Percentiles rank a stretch among this genome's conserved stretches.
Conservation (phyloP, 2,329 filamentous ascomycete species). For the Cryphonectria naterciae region DNA sequence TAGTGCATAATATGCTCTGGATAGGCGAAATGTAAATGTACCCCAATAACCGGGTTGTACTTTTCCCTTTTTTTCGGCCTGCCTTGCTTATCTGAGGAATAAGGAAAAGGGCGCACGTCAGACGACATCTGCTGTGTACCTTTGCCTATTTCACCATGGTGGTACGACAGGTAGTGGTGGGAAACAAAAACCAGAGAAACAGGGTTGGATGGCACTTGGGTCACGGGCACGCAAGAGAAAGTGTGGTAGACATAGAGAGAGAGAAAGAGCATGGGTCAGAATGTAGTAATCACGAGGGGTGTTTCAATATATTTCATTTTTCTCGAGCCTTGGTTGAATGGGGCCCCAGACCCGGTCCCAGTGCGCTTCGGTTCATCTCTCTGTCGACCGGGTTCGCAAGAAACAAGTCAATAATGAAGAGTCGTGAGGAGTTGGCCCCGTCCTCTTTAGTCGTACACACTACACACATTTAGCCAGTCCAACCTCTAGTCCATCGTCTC, state of each 20-base stretch:
- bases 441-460: constrained; percentile 3
- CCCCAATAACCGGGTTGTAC: background rate
- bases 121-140: background rate
- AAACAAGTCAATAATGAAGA: background rate
- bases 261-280: background rate
- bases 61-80: background rate
- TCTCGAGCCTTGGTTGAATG: background rate
- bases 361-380: background rate
- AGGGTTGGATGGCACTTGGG: background rate
- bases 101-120: background rate
- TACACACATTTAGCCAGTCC: background rate
- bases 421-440: background rate
- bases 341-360: background rate
- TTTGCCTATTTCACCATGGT: background rate
- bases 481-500: background rate
- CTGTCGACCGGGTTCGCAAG: background rate
- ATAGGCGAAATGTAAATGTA: background rate
- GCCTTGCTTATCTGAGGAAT: background rate
- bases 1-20: background rate
- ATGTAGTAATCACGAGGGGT: background rate
- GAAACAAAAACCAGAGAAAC: background rate
- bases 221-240: background rate
- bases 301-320: background rate
- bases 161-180: background rate
- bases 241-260: too few relatives aligned